Evolutionary conservation across 2,329 filamentous ascomycete species (phyloP).

Genomic region (Thielaviopsis euricoi): DNA sequence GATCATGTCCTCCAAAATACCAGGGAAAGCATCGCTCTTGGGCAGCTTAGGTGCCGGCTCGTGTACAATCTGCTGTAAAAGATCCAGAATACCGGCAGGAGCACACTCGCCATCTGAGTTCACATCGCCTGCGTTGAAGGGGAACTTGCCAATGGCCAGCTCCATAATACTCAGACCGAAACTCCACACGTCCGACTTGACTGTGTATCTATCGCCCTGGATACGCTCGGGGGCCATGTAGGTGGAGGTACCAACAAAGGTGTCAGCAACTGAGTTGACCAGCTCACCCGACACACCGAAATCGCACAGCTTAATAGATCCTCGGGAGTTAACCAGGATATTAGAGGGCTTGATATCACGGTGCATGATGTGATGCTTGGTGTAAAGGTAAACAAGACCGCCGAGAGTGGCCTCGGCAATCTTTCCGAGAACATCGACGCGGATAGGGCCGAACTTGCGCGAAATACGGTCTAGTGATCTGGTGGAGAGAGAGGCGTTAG

Average conservation of each 20-base stretch:
- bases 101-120: constrained; percentile 59
- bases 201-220: constrained; percentile 89
- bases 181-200: constrained; percentile 98
- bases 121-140: constrained; percentile 63
- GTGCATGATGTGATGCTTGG: constrained; percentile 95
- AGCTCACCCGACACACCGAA: constrained; percentile 98
- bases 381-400: constrained; percentile 87
- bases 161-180: constrained; percentile 94
- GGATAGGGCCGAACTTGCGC: constrained; percentile 83
- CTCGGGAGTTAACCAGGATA: constrained; percentile 85
- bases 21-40: constrained; percentile 93
- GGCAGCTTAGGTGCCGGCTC: constrained; percentile 86
- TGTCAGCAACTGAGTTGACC: constrained; percentile 95
- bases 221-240: constrained; percentile 99
- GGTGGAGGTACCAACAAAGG: constrained; percentile 94
- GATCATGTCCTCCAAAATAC: constrained; percentile 91
- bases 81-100: constrained; percentile 86
- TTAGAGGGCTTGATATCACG: constrained; percentile 98
- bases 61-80: constrained; percentile 93
- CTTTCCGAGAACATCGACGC: constrained; percentile 92
- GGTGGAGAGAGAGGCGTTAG: constrained; percentile 11
- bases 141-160: constrained; percentile 91
- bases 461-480: constrained; percentile 90
- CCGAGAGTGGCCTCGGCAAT: constrained; percentile 92
- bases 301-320: constrained; percentile 92